Evolutionary conservation across 495 filamentous ascomycete species (phyloP).

Genomic region (Penicillium soppii): DNA sequence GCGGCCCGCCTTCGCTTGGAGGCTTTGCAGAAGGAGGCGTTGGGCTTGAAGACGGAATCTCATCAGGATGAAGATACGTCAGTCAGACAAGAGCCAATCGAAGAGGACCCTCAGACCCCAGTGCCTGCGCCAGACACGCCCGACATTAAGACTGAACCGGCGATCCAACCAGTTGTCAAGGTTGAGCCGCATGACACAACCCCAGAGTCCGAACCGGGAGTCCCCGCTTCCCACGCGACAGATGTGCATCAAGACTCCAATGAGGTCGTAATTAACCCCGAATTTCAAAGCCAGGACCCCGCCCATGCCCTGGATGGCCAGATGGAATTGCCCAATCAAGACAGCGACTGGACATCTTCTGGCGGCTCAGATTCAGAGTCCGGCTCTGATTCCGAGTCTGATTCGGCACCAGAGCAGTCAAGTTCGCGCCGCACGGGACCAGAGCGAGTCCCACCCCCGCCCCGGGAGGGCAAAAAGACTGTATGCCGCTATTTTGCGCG

Average conservation of each 20-base stretch:
- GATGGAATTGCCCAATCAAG: slow-evolving; percentile 18
- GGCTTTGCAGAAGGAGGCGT: slow-evolving; percentile 28
- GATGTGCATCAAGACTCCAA: neutral
- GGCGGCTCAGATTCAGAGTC: slow-evolving; percentile 36
- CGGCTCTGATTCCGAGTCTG: slow-evolving; percentile 24
- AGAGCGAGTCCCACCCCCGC: slow-evolving; percentile 42
- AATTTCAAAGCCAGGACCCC: neutral
- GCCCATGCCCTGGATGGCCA: neutral
- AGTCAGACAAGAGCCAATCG: neutral
- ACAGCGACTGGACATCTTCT: slow-evolving; percentile 38
- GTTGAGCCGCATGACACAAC: neutral
- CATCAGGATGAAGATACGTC: neutral
- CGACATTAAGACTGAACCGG: neutral
- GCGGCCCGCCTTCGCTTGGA: slow-evolving; percentile 40
- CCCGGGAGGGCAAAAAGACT: slow-evolving; percentile 36
- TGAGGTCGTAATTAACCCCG: slow-evolving; percentile 23
- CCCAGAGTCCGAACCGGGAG: neutral
- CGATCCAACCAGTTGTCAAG: neutral
- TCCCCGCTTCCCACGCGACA: neutral
- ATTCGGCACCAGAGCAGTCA: slow-evolving; percentile 43
- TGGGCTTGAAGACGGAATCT: slow-evolving; percentile 5
- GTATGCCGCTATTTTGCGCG: slow-evolving; percentile 48
- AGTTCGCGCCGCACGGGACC: slow-evolving; percentile 43
- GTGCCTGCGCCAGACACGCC: neutral
- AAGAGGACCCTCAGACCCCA: neutral